Evolutionary conservation across 768 basidiomycete species (phyloP), one percentile per base, ranked within the genome.

Genomic region (Suillus tomentosus): DNA sequence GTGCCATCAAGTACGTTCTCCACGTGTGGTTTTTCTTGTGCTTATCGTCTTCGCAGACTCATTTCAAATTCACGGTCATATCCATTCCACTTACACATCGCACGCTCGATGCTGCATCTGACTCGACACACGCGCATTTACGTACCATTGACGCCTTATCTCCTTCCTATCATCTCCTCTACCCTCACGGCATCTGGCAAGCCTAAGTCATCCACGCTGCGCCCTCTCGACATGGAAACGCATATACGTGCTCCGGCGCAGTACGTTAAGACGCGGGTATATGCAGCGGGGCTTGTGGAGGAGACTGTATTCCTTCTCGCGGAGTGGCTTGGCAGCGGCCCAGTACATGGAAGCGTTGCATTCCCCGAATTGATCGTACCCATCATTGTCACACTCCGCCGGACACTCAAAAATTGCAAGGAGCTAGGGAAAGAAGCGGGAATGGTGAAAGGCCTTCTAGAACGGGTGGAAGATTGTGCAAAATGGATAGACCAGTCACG

Each of bases 281-380:
- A 95, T 74, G 80, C 83, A 55, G 96, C 97, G 70, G 88, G 86
- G 0, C 76, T 97, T 47, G 82, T 87, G 3, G 96, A 99, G 61
- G 97, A 99, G 76, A 78, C 89, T 17, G 74, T 83, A 6, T 96
- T 86, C 76, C 76, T 94, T 34, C 80, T 96, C 27, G 88, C 88
- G 1, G 94, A 95, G 70, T 95, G 92, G 87, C 85, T 95, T 61
- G 82, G 87, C 37, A 88, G 86, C 39, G 68, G 77, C 10, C 79
- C 85, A 0, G 87, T 96, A 1, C 90, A 93, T 57, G 90, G 87
- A 1, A 92, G 90, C 74, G 88, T 98, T 64, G 94, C 94, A 1
- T 99, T 97, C 82, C 96, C 97, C 2, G 97, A 99, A 77, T 83
- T 96, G 47, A 82, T 87, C 15, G 85, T 98, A 14, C 95, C 96